These are phyloP conservation scores for Solanum habrochaites DNA, from an alignment of 257 asterid species.

Conservation along the genomic window DNA sequence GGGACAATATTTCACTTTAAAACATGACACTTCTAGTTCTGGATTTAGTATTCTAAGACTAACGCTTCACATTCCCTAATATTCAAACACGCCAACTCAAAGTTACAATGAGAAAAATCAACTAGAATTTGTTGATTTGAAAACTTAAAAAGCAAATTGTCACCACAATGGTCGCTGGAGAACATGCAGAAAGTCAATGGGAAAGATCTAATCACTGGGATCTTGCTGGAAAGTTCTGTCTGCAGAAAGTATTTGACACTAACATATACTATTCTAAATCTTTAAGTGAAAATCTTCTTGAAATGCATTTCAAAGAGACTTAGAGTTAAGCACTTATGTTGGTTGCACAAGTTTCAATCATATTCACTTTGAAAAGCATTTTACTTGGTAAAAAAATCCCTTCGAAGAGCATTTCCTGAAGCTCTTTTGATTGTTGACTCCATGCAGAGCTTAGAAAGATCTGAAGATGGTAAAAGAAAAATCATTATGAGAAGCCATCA, in stretches of 20 bases:
- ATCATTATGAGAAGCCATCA: constrained; percentile 67
- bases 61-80: background rate
- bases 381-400: background rate
- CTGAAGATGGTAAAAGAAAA: constrained; percentile 67
- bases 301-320: background rate
- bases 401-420: background rate
- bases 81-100: background rate
- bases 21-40: background rate
- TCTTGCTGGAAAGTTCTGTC: background rate
- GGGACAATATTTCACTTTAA: background rate
- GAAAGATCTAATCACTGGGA: background rate
- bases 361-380: background rate
- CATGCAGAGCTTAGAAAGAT: constrained; percentile 65
- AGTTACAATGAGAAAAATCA: background rate
- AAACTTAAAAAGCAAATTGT: background rate
- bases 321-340: background rate
- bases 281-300: background rate
- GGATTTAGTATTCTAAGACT: background rate
- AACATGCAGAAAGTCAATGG: background rate
- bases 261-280: background rate
- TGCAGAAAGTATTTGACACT: background rate
- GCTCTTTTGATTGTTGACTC: constrained; percentile 2
- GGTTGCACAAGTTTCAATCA: background rate
- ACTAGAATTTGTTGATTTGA: background rate
- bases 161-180: background rate